Evolutionary conservation across 441 rosid species (phyloP).

Genomic region (Erodium texanum): DNA sequence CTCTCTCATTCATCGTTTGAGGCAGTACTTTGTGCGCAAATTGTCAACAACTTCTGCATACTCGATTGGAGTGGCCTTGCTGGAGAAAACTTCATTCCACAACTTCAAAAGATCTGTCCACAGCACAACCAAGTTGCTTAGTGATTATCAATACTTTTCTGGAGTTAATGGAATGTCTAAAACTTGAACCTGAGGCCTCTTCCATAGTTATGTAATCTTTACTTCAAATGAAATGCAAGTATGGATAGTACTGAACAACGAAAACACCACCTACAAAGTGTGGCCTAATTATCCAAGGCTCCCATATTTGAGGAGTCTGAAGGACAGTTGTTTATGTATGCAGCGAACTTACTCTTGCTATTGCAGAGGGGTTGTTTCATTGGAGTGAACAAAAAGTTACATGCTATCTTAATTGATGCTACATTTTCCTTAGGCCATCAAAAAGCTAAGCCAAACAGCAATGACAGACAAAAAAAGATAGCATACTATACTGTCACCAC

Average conservation of each 20-base stretch:
- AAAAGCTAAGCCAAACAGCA: too few relatives aligned
- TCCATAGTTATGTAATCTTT: too few relatives aligned
- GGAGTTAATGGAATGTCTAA: background rate
- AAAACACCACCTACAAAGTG: background rate
- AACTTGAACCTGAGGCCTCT: too few relatives aligned
- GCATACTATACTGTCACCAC: background rate
- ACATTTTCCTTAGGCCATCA: background rate
- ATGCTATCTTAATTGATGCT: background rate
- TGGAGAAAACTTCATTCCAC: conserved; percentile 65
- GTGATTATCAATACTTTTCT: background rate
- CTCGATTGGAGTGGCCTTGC: conserved; percentile 29
- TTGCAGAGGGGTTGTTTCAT: too few relatives aligned
- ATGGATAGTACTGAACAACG: background rate
- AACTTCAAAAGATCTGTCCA: conserved; percentile 62
- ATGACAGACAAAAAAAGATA: conserved; percentile 4
- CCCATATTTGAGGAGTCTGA: background rate
- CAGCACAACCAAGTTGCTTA: conserved; percentile 18
- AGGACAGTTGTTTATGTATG: background rate
- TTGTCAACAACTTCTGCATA: conserved; percentile 51
- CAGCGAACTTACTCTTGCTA: background rate
- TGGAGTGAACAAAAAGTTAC: too few relatives aligned
- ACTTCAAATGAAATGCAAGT: too few relatives aligned
- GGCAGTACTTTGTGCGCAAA: conserved; percentile 44
- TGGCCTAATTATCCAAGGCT: background rate
- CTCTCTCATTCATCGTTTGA: conserved; percentile 22